These are phyloP conservation scores for Vitis riparia DNA, from an alignment of 164 flowering plant species.

Conservation along the genomic window DNA sequence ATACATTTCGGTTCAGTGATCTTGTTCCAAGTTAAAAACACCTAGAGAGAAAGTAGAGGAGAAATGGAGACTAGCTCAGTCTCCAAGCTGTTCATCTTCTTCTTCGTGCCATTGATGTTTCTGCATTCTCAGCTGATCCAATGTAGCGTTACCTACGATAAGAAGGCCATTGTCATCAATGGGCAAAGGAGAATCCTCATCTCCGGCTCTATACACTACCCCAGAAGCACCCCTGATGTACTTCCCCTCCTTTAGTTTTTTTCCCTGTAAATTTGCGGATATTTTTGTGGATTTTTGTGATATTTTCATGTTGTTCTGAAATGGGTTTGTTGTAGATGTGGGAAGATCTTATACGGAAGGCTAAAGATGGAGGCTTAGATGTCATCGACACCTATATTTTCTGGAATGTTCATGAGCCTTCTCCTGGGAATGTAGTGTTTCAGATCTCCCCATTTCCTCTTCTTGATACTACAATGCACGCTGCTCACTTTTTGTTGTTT, in stretches of 20 bases:
- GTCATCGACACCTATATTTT: no score
- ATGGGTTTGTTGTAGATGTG: conserved; percentile 1
- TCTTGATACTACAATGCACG: background rate
- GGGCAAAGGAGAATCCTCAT: conserved; percentile 80
- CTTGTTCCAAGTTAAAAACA: conserved; percentile 6
- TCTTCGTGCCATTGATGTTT: conserved; percentile 22
- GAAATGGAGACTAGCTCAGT: conserved; percentile 55
- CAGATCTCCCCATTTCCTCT: background rate
- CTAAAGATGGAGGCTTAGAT: background rate
- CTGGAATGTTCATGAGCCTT: conserved; percentile 1
- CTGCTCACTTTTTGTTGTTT: no score
- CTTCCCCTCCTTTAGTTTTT: background rate
- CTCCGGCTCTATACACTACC: conserved; percentile 89
- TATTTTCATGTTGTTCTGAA: background rate
- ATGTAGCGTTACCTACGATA: conserved; percentile 65
- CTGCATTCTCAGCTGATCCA: conserved; percentile 36
- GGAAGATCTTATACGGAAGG: conserved; percentile 3
- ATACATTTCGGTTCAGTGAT: background rate
- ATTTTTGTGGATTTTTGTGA: conserved; percentile 2
- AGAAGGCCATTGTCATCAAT: conserved; percentile 66
- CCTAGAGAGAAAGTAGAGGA: background rate
- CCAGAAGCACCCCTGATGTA: conserved; percentile 94
- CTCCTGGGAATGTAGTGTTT: background rate
- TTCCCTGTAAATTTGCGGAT: background rate
- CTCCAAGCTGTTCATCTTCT: conserved; percentile 37